phyloP scores from a whole-genome alignment of 345 rosid genomes.

The Brassica juncea region DNA sequence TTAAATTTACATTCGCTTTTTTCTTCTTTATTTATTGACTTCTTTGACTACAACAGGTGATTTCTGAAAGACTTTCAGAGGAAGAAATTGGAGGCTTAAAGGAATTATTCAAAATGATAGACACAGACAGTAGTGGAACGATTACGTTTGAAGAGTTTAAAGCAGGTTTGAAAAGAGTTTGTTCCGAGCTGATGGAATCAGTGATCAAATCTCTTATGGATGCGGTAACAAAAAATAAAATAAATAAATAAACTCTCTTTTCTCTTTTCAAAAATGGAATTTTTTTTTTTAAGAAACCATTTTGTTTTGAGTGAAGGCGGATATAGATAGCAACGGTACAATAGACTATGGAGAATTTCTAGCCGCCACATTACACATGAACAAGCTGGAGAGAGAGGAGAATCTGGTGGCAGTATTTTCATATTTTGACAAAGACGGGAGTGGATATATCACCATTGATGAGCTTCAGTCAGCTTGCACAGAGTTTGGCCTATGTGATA shows the following conservation, averaged over 20 bases:
- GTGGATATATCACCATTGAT: too few species aligned
- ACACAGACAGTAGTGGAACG: constrained; percentile 83
- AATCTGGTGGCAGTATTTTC: too few species aligned
- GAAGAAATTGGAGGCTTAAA: constrained; percentile 51
- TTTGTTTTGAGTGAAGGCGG: neutral
- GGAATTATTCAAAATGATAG: constrained; percentile 56
- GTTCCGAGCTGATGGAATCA: constrained; percentile 84
- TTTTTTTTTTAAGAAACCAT: neutral
- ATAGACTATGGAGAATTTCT: too few species aligned
- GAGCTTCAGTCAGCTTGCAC: too few species aligned
- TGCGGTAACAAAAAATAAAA: constrained; percentile 47
- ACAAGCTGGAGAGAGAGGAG: too few species aligned
- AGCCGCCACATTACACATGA: too few species aligned
- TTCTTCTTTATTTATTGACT: neutral
- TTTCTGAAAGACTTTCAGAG: constrained; percentile 82
- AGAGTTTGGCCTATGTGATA: too few species aligned
- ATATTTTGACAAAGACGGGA: too few species aligned
- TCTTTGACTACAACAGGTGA: constrained; percentile 54
- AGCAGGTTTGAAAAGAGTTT: constrained; percentile 73
- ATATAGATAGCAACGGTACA: too few species aligned
- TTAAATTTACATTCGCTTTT: neutral
- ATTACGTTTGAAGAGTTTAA: constrained; percentile 82
- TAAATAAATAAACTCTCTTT: neutral
- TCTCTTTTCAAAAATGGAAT: neutral
- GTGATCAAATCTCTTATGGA: constrained; percentile 93